Conservation (phyloP, 176 grass and related monocot species). For the Raddia guianensis region DNA sequence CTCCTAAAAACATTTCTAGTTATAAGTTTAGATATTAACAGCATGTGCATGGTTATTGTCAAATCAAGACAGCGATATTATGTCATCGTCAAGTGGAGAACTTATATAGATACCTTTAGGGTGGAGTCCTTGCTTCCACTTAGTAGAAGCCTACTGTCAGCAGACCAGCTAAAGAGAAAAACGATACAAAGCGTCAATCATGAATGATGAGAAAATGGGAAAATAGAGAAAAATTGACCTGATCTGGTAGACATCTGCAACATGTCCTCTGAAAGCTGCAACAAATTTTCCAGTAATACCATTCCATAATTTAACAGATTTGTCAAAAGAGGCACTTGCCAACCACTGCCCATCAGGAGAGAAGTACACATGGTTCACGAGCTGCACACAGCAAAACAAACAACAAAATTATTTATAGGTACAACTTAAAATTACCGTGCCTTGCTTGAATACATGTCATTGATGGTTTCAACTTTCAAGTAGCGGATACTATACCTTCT, state of each 20-base stretch:
- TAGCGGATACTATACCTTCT: conserved; percentile 62
- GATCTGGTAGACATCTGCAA: conserved; percentile 94
- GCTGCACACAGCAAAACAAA: conserved; percentile 54
- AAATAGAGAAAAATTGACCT: conserved; percentile 46
- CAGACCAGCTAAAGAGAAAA: conserved; percentile 76
- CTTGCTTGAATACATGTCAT: not conserved
- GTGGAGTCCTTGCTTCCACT: conserved; percentile 99
- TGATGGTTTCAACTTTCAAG: not conserved
- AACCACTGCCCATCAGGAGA: conserved; percentile 98
- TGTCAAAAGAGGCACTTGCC: conserved; percentile 98
- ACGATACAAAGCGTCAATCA: conserved; percentile 16
- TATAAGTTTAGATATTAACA: not conserved
- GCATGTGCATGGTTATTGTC: not conserved
- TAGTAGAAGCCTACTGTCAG: conserved; percentile 93
- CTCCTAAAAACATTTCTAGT: not conserved
- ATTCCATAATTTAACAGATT: conserved; percentile 97
- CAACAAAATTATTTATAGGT: conserved; percentile 1
- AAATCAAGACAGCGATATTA: not conserved
- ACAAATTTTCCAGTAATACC: conserved; percentile 89
- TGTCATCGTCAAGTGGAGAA: not conserved
- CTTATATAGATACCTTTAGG: conserved; percentile 63
- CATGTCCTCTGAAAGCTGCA: conserved; percentile 88
- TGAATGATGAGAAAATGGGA: not conserved
- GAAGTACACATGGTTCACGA: conserved; percentile 99
- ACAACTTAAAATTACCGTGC: conserved; percentile 13